Evolutionary conservation across 495 filamentous ascomycete genomes (phyloP).

Genomic region (Penicillium paxilli): DNA sequence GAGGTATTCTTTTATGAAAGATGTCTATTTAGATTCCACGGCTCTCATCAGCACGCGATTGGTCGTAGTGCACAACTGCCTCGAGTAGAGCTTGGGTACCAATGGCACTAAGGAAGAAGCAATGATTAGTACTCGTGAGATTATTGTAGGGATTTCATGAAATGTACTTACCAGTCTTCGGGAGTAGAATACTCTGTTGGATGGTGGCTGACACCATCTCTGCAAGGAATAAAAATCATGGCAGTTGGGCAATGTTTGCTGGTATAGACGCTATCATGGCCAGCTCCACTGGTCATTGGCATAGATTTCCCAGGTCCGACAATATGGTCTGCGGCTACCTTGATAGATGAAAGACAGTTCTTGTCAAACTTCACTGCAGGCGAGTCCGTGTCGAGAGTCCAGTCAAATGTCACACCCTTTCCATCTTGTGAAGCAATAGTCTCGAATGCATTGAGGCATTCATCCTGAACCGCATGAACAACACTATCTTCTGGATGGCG

Average conservation of each 20-base stretch:
- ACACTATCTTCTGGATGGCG: conserved; percentile 58
- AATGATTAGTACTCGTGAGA: not conserved
- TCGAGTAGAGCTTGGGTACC: conserved; percentile 38
- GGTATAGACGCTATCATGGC: conserved; percentile 63
- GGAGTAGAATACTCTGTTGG: conserved; percentile 56
- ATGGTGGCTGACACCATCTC: conserved; percentile 63
- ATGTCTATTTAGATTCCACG: too few relatives aligned
- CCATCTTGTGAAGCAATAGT: conserved; percentile 51
- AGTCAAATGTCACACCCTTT: conserved; percentile 44
- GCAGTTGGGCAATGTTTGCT: conserved; percentile 55
- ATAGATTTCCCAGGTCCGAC: conserved; percentile 37
- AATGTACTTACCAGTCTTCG: conserved; percentile 51
- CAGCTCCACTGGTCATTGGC: conserved; percentile 52
- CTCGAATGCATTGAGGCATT: conserved; percentile 45
- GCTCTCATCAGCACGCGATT: not conserved
- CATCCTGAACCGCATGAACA: conserved; percentile 51
- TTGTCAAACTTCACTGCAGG: conserved; percentile 63
- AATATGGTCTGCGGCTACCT: conserved; percentile 52
- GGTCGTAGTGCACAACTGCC: conserved; percentile 36
- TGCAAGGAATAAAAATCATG: conserved; percentile 66
- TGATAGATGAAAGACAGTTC: conserved; percentile 61
- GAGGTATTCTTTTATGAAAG: too few relatives aligned
- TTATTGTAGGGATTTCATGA: not conserved
- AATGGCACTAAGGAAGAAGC: conserved; percentile 22
- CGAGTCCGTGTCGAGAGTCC: conserved; percentile 59